Percentiles rank a stretch among this genome's conserved stretches.
These are phyloP conservation scores for Recurvomyces mirabilis DNA, from an alignment of 495 filamentous ascomycete species.

Conservation along the genomic window DNA sequence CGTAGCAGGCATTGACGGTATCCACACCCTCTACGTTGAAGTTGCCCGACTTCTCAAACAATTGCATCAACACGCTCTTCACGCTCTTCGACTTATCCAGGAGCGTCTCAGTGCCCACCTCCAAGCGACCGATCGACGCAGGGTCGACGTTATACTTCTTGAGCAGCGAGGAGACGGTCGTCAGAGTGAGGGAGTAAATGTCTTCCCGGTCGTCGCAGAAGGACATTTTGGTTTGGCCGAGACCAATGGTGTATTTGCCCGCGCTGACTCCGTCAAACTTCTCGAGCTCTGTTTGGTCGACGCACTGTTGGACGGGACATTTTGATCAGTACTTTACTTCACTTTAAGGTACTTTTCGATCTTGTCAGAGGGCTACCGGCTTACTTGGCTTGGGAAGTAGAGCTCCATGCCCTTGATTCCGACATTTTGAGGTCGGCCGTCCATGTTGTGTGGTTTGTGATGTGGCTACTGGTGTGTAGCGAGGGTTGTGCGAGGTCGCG, in stretches of 20 bases:
- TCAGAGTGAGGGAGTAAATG: slow-evolving; percentile 95
- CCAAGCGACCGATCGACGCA: slow-evolving; percentile 79
- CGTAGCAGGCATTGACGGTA: slow-evolving; percentile 96
- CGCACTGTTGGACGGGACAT: slow-evolving; percentile 55
- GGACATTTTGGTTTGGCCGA: slow-evolving; percentile 99
- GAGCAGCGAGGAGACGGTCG: slow-evolving; percentile 75
- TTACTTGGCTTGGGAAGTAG: slow-evolving; percentile 92
- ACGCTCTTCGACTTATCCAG: slow-evolving; percentile 99
- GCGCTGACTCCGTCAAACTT: slow-evolving; percentile 92
- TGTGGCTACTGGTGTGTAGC: neutral
- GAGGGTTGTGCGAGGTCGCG: slow-evolving; percentile 1
- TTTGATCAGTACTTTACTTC: no score
- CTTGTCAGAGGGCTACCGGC: no score
- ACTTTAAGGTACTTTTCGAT: no score
- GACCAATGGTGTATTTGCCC: slow-evolving; percentile 98
- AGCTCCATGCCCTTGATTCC: slow-evolving; percentile 99
- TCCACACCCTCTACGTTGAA: slow-evolving; percentile 95
- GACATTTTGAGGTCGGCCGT: slow-evolving; percentile 83
- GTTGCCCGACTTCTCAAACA: slow-evolving; percentile 73
- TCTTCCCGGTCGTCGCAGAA: slow-evolving; percentile 99
- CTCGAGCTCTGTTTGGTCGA: slow-evolving; percentile 90
- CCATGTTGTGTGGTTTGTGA: slow-evolving; percentile 47
- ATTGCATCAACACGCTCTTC: slow-evolving; percentile 98
- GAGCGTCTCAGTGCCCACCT: slow-evolving; percentile 96
- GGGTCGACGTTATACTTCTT: slow-evolving; percentile 90